These are phyloP conservation scores for Pyrus pyrifolia DNA, from an alignment of 306 rosid species.

Conservation along the genomic window DNA sequence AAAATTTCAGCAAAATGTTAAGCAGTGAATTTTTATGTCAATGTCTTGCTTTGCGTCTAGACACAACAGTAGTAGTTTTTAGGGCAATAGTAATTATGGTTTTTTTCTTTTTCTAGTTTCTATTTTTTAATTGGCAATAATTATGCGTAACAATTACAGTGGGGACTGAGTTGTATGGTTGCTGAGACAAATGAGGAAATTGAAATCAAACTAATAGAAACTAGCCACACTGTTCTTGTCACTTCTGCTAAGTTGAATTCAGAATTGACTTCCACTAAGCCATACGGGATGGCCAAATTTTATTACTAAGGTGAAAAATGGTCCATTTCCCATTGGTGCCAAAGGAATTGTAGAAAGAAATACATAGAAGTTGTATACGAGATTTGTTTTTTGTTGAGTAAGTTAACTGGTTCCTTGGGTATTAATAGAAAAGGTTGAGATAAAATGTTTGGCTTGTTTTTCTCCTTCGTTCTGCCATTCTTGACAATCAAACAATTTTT, in stretches of 20 bases:
- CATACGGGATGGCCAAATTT: not conserved
- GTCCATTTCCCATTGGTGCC: not conserved
- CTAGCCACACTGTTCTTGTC: not conserved
- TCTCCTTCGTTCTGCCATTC: not conserved
- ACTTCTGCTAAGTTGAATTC: not conserved
- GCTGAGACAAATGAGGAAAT: not conserved
- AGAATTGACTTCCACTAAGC: not conserved
- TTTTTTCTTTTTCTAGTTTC: not conserved
- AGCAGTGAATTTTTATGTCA: not conserved
- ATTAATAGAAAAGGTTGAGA: not conserved
- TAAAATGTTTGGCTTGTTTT: not conserved
- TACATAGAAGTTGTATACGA: not conserved
- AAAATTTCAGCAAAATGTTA: not conserved
- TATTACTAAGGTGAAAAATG: not conserved
- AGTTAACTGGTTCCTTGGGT: not conserved
- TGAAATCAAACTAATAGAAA: not conserved
- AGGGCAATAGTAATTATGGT: not conserved
- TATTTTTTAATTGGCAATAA: not conserved
- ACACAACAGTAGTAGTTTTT: not conserved
- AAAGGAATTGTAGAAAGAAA: not conserved
- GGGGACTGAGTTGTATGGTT: not conserved
- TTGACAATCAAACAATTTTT: not conserved
- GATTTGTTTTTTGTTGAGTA: not conserved
- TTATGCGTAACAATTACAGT: not conserved
- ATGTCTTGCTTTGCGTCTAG: not conserved